Evolutionary conservation across 257 asterid species (phyloP).

Genomic region (Jacaranda mimosifolia): DNA sequence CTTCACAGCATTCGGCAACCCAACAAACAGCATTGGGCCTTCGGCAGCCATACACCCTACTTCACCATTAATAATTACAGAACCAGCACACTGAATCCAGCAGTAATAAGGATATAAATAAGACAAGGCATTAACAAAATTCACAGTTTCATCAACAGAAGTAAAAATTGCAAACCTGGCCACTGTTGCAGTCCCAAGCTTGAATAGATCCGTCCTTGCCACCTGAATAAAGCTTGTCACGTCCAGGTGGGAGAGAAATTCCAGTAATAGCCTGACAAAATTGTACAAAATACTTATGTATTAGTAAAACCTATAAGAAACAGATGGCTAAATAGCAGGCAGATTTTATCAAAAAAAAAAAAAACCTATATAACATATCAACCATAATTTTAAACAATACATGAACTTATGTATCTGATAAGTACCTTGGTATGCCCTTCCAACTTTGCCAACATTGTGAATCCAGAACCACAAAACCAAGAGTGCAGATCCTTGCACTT

Average conservation of each 20-base stretch:
- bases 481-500: slow-evolving; percentile 57
- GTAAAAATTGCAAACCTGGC: slow-evolving; percentile 46
- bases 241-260: slow-evolving; percentile 55
- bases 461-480: slow-evolving; percentile 55
- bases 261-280: slow-evolving; percentile 54
- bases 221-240: slow-evolving; percentile 54
- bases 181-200: slow-evolving; percentile 64
- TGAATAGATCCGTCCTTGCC: slow-evolving; percentile 51
- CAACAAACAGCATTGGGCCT: slow-evolving; percentile 72
- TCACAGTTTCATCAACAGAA: neutral
- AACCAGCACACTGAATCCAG: slow-evolving; percentile 43
- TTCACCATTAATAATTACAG: slow-evolving; percentile 40
- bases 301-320: neutral
- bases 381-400: neutral
- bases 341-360: no score
- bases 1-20: slow-evolving; percentile 57
- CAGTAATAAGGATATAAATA: neutral
- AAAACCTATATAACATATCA: neutral
- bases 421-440: slow-evolving; percentile 64
- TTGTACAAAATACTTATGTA: neutral
- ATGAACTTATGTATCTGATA: neutral
- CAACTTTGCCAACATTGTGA: slow-evolving; percentile 56
- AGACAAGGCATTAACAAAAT: neutral
- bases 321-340: neutral
- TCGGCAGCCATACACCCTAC: slow-evolving; percentile 56